A percentile compares a stretch with the other conserved stretches of the same genome.
Evolutionary conservation across 2,329 filamentous ascomycete species (phyloP).

Genomic region (Ophiocordyceps robertsii): DNA sequence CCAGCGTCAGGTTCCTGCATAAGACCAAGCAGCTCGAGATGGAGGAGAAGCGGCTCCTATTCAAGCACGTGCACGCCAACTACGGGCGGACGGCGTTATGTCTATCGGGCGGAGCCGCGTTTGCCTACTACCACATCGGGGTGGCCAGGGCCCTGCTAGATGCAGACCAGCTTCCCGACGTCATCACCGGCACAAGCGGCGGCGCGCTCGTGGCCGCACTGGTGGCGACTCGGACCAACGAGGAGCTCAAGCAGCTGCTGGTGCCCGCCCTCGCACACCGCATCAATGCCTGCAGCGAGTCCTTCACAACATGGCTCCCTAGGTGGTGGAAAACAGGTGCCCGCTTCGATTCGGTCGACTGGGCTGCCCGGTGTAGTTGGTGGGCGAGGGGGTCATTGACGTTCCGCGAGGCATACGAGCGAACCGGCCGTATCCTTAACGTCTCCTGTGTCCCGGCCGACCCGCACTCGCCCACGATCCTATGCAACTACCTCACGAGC

Average conservation of each 20-base stretch:
- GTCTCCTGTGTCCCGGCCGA: constrained; percentile 93
- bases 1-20: constrained; percentile 52
- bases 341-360: constrained; percentile 85
- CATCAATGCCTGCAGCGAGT: constrained; percentile 77
- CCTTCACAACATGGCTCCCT: constrained; percentile 58
- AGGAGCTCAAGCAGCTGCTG: constrained; percentile 73
- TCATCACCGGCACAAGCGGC: constrained; percentile 93
- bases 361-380: constrained; percentile 77
- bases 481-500: constrained; percentile 89
- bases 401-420: constrained; percentile 86
- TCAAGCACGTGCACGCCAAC: constrained; percentile 82
- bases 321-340: constrained; percentile 91
- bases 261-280: constrained; percentile 75
- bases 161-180: constrained; percentile 71
- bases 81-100: constrained; percentile 88
- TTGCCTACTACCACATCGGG: constrained; percentile 95
- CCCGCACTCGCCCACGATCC: constrained; percentile 79
- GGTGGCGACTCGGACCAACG: constrained; percentile 79
- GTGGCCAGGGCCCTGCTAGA: constrained; percentile 84
- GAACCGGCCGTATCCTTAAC: constrained; percentile 88
- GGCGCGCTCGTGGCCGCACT: constrained; percentile 82
- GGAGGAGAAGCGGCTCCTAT: constrained; percentile 67
- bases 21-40: constrained; percentile 51
- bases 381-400: constrained; percentile 86
- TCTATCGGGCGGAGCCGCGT: constrained; percentile 82